Base-by-base conservation (phyloP, 192 early-diverging fungal genomes). In the Linnemannia hyalina region DNA sequence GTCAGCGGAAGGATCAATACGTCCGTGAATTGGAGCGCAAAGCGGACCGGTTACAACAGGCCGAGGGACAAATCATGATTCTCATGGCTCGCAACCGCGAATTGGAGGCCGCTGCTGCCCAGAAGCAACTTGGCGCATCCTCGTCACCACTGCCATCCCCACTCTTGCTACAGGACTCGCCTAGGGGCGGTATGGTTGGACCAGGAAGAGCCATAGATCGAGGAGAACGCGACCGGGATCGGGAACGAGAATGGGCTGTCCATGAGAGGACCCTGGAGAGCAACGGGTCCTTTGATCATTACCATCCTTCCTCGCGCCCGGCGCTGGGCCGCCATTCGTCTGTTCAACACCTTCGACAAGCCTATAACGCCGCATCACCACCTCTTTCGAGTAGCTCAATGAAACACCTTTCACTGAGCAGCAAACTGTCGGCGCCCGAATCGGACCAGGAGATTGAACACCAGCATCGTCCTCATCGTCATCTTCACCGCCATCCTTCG, bases 1-100 rank as follows among this genome's bases (percentile, higher is more conserved):
- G 97, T 52, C 95, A 97, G 88, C 93, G 97, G 70, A 93, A 94
- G 70, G 94, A 96, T 68, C 91, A 92, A 76, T 96, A 98, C 77
- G 92, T 97, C 35, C 92, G 94, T 72, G 91, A 93, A n/a, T 90
- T 98, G 15, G 97, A 98, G 87, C 89, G 89, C 13, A 91, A 93
- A 73, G 93, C 95, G 9, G 91, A 94, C 70, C 52, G 75, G 20
- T 44, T 85, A 41, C 77, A 75, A 3, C 54, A 35, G 5, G 82
- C 82, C 26, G 82, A 85, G 23, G 54, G 49, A 42, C 32, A 85
- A 32, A 63, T 85, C 55, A 60, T 70, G 20, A 11, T 52, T 9
- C 32, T 85, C 5, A 44, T 73, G 32, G 77, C 77, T 32, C 82
- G 82, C 22, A 78, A 79, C 46, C 77, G 63, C 3, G 74, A 80